Percentiles rank a stretch among this genome's conserved stretches.
phyloP scores from a whole-genome alignment of 768 basidiomycete genomes.

The Kwoniella sp. region DNA sequence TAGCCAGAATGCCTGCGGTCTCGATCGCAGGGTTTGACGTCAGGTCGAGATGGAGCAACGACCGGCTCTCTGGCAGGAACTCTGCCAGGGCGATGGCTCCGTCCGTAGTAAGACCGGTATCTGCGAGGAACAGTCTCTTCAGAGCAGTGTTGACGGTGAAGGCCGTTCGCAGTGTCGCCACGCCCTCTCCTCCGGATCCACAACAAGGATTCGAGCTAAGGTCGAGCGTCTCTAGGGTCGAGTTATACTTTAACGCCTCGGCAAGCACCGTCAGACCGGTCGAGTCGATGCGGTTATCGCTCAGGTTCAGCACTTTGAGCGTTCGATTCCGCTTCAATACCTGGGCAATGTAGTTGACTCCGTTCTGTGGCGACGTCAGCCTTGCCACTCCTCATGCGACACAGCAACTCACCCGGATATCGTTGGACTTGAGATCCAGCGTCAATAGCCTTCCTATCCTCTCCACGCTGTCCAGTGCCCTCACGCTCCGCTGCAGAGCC shows the following conservation, averaged over 20 bases:
- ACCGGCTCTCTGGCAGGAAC: conserved; percentile 84
- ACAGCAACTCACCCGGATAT: conserved; percentile 69
- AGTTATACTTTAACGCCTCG: conserved; percentile 96
- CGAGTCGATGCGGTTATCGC: conserved; percentile 89
- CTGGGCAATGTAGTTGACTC: conserved; percentile 85
- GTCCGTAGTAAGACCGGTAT: conserved; percentile 69
- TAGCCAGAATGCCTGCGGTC: conserved; percentile 86
- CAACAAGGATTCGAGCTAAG: conserved; percentile 89
- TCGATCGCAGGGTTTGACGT: conserved; percentile 71
- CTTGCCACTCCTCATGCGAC: neutral
- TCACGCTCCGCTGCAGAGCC: conserved; percentile 78
- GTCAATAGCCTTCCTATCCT: conserved; percentile 79
- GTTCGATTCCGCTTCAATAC: conserved; percentile 94
- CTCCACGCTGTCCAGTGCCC: conserved; percentile 82
- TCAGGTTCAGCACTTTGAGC: conserved; percentile 85
- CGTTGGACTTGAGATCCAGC: conserved; percentile 86
- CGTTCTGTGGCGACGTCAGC: conserved; percentile 53
- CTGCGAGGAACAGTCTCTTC: conserved; percentile 85
- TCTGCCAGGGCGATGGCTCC: conserved; percentile 94
- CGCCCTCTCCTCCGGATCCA: conserved; percentile 84
- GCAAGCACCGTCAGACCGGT: conserved; percentile 73
- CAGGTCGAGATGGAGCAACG: conserved; percentile 83
- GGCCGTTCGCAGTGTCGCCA: conserved; percentile 72
- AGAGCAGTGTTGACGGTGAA: conserved; percentile 88
- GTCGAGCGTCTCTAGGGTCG: conserved; percentile 87